These are phyloP conservation scores for Aureobasidium sp. DNA, from an alignment of 2,329 filamentous ascomycete species.

Conservation along the genomic window DNA sequence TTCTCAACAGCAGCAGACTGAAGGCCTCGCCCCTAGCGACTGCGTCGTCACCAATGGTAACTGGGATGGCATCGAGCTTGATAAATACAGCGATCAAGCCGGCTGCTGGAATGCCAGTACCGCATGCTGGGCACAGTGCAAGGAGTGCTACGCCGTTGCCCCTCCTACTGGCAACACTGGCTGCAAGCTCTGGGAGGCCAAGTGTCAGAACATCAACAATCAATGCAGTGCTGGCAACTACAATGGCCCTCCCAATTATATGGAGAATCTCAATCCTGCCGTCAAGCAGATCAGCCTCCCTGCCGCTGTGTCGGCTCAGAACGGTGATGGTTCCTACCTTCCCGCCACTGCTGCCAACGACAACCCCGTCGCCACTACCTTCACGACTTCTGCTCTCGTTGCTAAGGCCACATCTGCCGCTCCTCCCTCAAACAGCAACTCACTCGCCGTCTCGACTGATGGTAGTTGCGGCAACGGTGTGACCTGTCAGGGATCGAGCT, in stretches of 20 bases:
- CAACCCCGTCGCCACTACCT: not conserved
- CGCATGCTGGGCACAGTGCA: conserved; percentile 48
- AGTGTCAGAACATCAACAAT: conserved; percentile 46
- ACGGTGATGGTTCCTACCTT: conserved; percentile 4
- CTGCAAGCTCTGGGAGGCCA: conserved; percentile 56
- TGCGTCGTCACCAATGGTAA: conserved; percentile 63
- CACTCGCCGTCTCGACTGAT: conserved; percentile 10
- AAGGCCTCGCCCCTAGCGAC: conserved; percentile 47
- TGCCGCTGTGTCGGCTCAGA: conserved; percentile 1
- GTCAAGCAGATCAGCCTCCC: conserved; percentile 6
- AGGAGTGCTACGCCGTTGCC: conserved; percentile 52
- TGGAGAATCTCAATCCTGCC: conserved; percentile 30
- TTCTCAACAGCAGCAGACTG: conserved; percentile 26
- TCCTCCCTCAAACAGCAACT: not conserved
- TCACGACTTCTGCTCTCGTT: not conserved
- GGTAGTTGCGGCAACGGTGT: conserved; percentile 12
- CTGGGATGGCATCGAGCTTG: conserved; percentile 61
- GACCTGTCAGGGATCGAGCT: conserved; percentile 11
- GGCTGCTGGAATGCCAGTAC: conserved; percentile 21
- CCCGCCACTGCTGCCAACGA: not conserved
- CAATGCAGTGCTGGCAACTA: conserved; percentile 37
- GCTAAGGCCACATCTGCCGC: not conserved
- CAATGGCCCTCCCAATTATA: conserved; percentile 43
- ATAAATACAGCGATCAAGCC: conserved; percentile 46
- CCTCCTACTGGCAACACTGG: conserved; percentile 53